Percentiles rank a stretch among this genome's conserved stretches.
Conservation (phyloP, 23 red algal species). For the Gracilaria gracilis region DNA sequence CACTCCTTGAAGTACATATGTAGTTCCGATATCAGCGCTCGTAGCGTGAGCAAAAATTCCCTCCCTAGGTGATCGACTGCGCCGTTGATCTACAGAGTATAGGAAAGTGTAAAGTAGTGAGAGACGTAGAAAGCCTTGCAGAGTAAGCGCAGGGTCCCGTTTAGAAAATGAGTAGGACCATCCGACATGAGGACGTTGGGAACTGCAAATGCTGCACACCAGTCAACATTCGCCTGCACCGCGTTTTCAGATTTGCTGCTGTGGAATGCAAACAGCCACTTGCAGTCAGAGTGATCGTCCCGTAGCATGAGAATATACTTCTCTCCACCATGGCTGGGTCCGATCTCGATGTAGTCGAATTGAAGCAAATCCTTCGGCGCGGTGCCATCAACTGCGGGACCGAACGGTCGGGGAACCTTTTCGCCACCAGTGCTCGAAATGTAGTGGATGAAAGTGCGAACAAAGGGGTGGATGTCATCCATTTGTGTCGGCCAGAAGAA, state of each 20-base stretch:
- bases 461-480: not conserved
- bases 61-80: not conserved
- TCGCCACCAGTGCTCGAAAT: not conserved
- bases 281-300: not conserved
- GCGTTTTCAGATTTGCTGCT: not conserved
- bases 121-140: not conserved
- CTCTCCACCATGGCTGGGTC: not conserved
- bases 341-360: not conserved
- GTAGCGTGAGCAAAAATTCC: not conserved
- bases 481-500: not conserved
- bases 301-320: not conserved
- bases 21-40: not conserved
- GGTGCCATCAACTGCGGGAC: not conserved
- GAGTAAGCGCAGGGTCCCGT: not conserved
- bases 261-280: not conserved
- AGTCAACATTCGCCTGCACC: not conserved
- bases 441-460: not conserved
- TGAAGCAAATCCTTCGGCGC: not conserved
- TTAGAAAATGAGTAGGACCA: not conserved
- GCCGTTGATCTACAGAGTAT: not conserved
- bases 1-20: not conserved
- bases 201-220: not conserved
- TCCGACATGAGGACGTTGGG: not conserved
- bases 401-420: not conserved
- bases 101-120: not conserved